Evolutionary conservation across 768 basidiomycete species (phyloP), one percentile per base, ranked within the genome.

Genomic region (Rhizopogon roseolus): DNA sequence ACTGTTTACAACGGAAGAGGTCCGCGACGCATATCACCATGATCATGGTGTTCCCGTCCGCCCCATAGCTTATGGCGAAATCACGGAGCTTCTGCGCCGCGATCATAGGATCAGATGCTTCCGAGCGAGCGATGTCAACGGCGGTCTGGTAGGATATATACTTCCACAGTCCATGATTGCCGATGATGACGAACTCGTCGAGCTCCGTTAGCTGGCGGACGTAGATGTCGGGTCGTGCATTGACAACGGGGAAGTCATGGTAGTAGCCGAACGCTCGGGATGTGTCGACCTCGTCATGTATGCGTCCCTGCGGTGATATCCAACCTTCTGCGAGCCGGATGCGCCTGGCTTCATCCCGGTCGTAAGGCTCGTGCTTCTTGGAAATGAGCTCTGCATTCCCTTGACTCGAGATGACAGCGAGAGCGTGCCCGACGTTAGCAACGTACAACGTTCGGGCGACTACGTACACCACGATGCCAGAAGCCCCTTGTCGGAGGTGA

Each of bases 11-110:
- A 28, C 81, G 74, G 73, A 94, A 90, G 32, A 95, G 74, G 64
- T 91, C 93, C 8, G 81, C 82, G 19, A 97, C 76, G 48, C 82
- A 82, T 60, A 98, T 82, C 36, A 98, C 93, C 96, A 98, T 98
- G 72, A 98, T 94, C 94, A 98, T 98, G 45, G 88, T 89, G 56
- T 86, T 90, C 13, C 91, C 92, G 52, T 90, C 85, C 16, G 94
- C 92, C 2, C 97, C 97, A 69, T 98, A 98, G 60, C 92, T 93
- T 64, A 99, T 91, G 7, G 97, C 93, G 57, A 98, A 90, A 67
- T 99, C 97, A 45, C 97, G 82, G 40, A 99, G 71, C 73, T 97
- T 98, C 73, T 98, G 95, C 0, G 97, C 93, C 5, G 97, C 97
- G 64, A 93, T 85, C 85, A 88, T 88, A 0, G 87, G 86, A 60